Base-by-base conservation (phyloP, 345 rosid genomes). In the Heritiera fomes region DNA sequence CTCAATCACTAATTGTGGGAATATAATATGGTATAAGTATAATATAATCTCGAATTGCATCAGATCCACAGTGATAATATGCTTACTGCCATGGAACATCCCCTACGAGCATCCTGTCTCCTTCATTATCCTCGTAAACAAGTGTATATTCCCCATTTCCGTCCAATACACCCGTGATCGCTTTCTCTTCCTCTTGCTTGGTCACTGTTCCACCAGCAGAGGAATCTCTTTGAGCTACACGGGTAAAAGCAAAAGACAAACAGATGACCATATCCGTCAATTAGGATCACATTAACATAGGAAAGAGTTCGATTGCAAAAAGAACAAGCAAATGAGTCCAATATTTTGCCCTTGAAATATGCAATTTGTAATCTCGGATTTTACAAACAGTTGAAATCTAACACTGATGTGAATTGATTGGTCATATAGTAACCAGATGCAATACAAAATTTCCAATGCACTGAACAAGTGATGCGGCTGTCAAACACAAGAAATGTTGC, bases 81-180 rank as follows among this genome's bases (percentile, higher is more conserved):
- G 88, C 95, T 90, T 94, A 96, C 99, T 88, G 91, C 99, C 99
- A 96, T 61, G 99, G 99, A 82, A 96, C 98, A 96, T 96, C 99
- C 82, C 98, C 99, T 58, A 90, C 98, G 79, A 96, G 99, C 97
- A 96, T 92, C 88, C 91, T 92, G 95, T 96, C 99, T 72, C 98
- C 99, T 89, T 96, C 99, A 45, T 88, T 88, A 81, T 96, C 99
- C 86, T 96, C 99, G 62, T 96, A 96, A 78, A 94, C 94, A 82
- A 96, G 95, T 13, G 94, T 92, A 87, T 92, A 94, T 89, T 96
- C 98, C 61, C 98, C 99, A 80, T 87, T 90, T 43, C 98, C 97
- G 72, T 87, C 97, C 78, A 94, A 75, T 32, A 88, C 77, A 3
- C 94, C 98, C 2, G 86, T 89, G 15, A 93, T 92, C 7, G 86